Percentiles rank a stretch among this genome's conserved stretches.
Evolutionary conservation across 495 filamentous ascomycete genomes (phyloP).

Genomic region (Staphylotrichum longicolle): DNA sequence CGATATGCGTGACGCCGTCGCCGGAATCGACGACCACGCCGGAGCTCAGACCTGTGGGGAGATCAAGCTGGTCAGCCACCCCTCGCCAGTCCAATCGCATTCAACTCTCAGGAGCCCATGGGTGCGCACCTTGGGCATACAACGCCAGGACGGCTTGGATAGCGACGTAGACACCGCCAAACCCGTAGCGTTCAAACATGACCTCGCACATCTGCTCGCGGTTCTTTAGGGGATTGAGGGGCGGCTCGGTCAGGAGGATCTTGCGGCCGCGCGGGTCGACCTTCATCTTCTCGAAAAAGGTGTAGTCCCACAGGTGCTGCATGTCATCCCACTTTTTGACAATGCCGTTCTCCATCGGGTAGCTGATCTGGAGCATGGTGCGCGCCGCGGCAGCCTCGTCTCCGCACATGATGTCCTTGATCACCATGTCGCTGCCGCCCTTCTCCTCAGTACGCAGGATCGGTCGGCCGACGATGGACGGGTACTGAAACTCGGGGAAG

Average conservation of each 20-base stretch:
- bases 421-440: constrained; percentile 55
- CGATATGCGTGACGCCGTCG: constrained; percentile 97
- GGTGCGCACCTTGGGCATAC: constrained; percentile 80
- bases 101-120: too few species aligned
- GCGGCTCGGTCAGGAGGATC: constrained; percentile 96
- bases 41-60: constrained; percentile 70
- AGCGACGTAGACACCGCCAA: constrained; percentile 96
- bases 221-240: constrained; percentile 95
- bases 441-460: constrained; percentile 94
- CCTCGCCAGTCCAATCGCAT: too few species aligned
- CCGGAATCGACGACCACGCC: constrained; percentile 98
- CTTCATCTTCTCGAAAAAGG: constrained; percentile 94
- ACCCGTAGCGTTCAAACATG: constrained; percentile 96
- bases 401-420: constrained; percentile 99
- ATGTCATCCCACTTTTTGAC: constrained; percentile 99
- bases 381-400: constrained; percentile 95
- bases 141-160: constrained; percentile 97
- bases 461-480: constrained; percentile 95
- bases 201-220: constrained; percentile 96
- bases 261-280: constrained; percentile 89
- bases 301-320: constrained; percentile 99
- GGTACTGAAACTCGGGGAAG: constrained; percentile 97
- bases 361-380: constrained; percentile 95
- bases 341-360: constrained; percentile 99
- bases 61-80: not conserved